Percentiles rank a stretch among this genome's conserved stretches.
Conservation (phyloP, 1,284 basidiomycete genomes). For the Tylopilus orsonianus region DNA sequence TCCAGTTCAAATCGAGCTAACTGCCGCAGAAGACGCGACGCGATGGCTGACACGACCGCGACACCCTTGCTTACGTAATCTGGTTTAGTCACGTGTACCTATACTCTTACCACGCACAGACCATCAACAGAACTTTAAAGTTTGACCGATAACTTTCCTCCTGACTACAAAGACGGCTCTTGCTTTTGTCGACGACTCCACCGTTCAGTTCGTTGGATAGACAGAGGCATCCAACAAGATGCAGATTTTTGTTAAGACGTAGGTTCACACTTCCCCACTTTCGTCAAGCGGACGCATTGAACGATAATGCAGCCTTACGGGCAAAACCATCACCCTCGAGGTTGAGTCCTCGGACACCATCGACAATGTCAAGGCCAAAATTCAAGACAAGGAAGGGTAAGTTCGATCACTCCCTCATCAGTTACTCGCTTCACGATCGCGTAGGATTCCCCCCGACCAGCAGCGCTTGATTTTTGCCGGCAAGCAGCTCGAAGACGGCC, state of each 20-base stretch:
- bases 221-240: slow-evolving; percentile 71
- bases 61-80: slow-evolving; percentile 12
- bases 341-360: too few species aligned
- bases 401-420: slow-evolving; percentile 19
- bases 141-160: slow-evolving; percentile 26
- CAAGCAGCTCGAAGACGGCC: slow-evolving; percentile 96
- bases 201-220: slow-evolving; percentile 81
- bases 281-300: background rate
- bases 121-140: slow-evolving; percentile 42
- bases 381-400: slow-evolving; percentile 94
- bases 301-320: slow-evolving; percentile 74
- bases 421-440: slow-evolving; percentile 6
- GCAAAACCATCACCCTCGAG: slow-evolving; percentile 48
- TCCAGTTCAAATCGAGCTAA: background rate
- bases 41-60: slow-evolving; percentile 28
- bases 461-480: slow-evolving; percentile 98
- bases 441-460: slow-evolving; percentile 90
- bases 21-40: background rate
- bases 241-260: slow-evolving; percentile 98
- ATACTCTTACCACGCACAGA: slow-evolving; percentile 38
- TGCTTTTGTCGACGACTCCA: slow-evolving; percentile 87
- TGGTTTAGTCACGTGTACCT: slow-evolving; percentile 24
- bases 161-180: slow-evolving; percentile 39
- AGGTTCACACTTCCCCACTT: slow-evolving; percentile 31
- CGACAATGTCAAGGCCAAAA: too few species aligned